phyloP scores from a whole-genome alignment of 2,329 filamentous ascomycete species.

The Verruconis gallopava region DNA sequence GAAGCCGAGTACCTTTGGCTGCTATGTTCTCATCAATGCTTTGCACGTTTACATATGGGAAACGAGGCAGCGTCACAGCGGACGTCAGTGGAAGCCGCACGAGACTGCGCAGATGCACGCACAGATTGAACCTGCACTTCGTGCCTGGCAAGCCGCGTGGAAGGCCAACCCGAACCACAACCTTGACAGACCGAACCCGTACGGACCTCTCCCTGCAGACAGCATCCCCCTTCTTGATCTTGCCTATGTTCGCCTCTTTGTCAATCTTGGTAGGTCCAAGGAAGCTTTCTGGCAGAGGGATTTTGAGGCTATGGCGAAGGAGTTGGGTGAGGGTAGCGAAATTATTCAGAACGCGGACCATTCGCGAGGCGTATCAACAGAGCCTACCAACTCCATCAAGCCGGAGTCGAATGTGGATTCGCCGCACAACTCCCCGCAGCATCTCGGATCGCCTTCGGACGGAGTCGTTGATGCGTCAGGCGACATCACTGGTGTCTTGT shows the following conservation, averaged over 20 bases:
- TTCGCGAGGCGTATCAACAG: constrained; percentile 31
- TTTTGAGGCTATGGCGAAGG: constrained; percentile 82
- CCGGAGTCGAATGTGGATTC: background rate
- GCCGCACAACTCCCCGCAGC: background rate
- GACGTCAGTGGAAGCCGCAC: constrained; percentile 76
- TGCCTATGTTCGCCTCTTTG: constrained; percentile 83
- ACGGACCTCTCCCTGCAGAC: constrained; percentile 75
- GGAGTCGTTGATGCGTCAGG: background rate
- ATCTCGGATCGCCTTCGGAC: background rate
- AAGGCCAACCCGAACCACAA: constrained; percentile 73
- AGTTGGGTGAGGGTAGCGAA: constrained; percentile 66
- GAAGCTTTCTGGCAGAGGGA: constrained; percentile 91
- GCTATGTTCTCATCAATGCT: constrained; percentile 81
- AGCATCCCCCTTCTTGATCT: constrained; percentile 83
- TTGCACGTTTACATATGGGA: constrained; percentile 99
- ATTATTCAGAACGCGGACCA: constrained; percentile 51
- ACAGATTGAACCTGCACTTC: constrained; percentile 84
- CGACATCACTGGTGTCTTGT: constrained; percentile 6
- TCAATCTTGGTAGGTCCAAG: constrained; percentile 83
- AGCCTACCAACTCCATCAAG: constrained; percentile 14
- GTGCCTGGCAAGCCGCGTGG: constrained; percentile 92
- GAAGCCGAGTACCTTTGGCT: constrained; percentile 81
- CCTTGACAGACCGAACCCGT: constrained; percentile 73
- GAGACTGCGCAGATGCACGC: constrained; percentile 94
- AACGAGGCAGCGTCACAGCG: constrained; percentile 78